Evolutionary conservation across 352 stramenopile genomes (phyloP), one percentile per base, ranked within the genome.

Genomic region (Aphanomyces stellatus): DNA sequence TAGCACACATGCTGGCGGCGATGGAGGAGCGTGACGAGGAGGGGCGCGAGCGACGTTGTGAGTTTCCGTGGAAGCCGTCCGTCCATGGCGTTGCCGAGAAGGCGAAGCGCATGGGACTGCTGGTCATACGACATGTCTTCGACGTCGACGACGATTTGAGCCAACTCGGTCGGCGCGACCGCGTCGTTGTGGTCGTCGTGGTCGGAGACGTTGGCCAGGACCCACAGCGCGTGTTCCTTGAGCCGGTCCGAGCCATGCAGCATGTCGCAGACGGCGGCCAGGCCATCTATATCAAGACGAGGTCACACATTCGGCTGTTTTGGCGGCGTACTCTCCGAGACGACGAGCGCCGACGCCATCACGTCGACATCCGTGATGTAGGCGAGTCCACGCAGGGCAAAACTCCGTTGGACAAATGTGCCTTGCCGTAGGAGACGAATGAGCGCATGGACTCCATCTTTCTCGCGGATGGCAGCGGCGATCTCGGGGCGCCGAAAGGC

Each of bases 101-200:
- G 25, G 13, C 53, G 53, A n/a, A 62, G 34, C 19, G 53, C 49
- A 31, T 62, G 53, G 17, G 10, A 6, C 24, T 62, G 53, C 13
- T 42, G 30, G 24, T 62, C 53, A 31, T 62, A 62, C 30, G 53
- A 42, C 53, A 62, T 62, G 53, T 22, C 30, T 48, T 62, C 53
- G 2, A 48, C 35, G 5, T 31, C 30, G 8, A 15, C 11, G 4
- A 62, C 30, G 6, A 62, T 19, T 17, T 25, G 30, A 4, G n/a
- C 13, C 8, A 62, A 31, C 17, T 25, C 31, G 7, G 15, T 31
- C 11, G 37, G 13, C 25, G 22, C 49, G 5, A 43, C 53, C 7
- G 46, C 8, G 35, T 17, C 11, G 13, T 17, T 3, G 2, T 27
- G 25, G 24, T 27, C 35, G 17, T 13, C 13, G 11, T 42, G 15